phyloP scores from a whole-genome alignment of 1,284 basidiomycete genomes.

The Farysia itapuensis region DNA sequence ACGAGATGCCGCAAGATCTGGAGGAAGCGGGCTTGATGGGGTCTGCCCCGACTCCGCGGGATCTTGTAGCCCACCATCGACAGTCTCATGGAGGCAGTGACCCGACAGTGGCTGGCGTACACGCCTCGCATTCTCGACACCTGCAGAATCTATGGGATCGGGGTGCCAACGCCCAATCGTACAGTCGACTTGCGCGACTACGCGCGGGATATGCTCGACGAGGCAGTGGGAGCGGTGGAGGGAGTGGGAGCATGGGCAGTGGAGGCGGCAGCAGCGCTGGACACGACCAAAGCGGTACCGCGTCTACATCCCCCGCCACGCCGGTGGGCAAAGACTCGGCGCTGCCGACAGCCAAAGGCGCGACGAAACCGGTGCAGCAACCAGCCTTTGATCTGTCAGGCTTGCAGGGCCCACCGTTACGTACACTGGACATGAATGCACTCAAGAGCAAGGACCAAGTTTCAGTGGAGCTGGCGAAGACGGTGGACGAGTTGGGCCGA shows the following conservation, averaged over 20 bases:
- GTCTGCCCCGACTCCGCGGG: conserved; percentile 1
- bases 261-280: neutral
- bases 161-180: conserved; percentile 11
- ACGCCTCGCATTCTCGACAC: conserved; percentile 3
- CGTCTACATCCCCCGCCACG: neutral
- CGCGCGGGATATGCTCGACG: conserved; percentile 11
- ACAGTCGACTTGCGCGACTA: conserved; percentile 10
- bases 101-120: conserved; percentile 16
- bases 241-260: neutral
- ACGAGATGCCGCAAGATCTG: neutral
- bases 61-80: conserved; percentile 20
- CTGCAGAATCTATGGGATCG: conserved; percentile 23
- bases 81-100: conserved; percentile 41
- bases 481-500: conserved; percentile 75
- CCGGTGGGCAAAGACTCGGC: neutral
- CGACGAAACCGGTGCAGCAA: neutral
- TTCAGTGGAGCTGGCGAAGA: conserved; percentile 72
- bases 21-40: no score
- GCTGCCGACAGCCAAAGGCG: neutral
- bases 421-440: conserved; percentile 71
- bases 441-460: conserved; percentile 70
- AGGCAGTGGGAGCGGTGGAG: neutral
- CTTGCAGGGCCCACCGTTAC: conserved; percentile 62
- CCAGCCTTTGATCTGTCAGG: neutral
- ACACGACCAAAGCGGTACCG: neutral